Evolutionary conservation across 192 early-diverging fungal species (phyloP).

Genomic region (Pecoramyces ruminantium): DNA sequence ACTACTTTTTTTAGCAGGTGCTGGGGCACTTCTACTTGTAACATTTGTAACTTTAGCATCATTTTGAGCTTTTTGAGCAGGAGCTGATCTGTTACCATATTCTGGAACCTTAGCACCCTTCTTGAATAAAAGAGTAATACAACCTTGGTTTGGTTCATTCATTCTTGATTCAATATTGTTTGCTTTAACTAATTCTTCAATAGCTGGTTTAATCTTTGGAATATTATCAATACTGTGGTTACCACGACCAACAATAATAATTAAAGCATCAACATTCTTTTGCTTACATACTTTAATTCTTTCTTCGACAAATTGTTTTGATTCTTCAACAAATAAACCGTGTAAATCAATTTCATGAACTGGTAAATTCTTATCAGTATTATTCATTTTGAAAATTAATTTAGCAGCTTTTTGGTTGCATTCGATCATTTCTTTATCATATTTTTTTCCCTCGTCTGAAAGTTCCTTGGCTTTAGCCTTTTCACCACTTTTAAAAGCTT

Average conservation of each 20-base stretch:
- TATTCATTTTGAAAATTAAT: slow-evolving; percentile 17
- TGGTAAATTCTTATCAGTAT: slow-evolving; percentile 8
- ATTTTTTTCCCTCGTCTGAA: slow-evolving; percentile 29
- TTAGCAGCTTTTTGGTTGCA: slow-evolving; percentile 35
- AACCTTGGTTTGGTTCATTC: slow-evolving; percentile 36
- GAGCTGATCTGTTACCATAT: not conserved
- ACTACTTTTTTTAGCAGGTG: no score
- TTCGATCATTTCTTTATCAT: slow-evolving; percentile 30
- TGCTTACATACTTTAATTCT: slow-evolving; percentile 27
- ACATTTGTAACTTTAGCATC: no score
- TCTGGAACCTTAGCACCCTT: not conserved
- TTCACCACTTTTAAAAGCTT: slow-evolving; percentile 21
- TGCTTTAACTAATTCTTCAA: slow-evolving; percentile 29
- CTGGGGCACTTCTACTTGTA: no score
- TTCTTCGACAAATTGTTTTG: slow-evolving; percentile 21
- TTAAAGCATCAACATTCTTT: slow-evolving; percentile 16
- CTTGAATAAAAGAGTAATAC: slow-evolving; percentile 12
- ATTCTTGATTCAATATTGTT: slow-evolving; percentile 25
- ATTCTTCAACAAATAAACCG: slow-evolving; percentile 48
- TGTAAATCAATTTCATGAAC: slow-evolving; percentile 46
- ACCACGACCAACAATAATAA: slow-evolving; percentile 50
- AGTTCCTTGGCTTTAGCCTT: slow-evolving; percentile 28
- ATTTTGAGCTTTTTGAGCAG: not conserved
- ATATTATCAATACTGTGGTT: slow-evolving; percentile 31
- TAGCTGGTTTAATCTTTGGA: slow-evolving; percentile 51